These are phyloP conservation scores for Pseudogymnoascus sp. DNA, from an alignment of 2,329 filamentous ascomycete species.

Conservation along the genomic window DNA sequence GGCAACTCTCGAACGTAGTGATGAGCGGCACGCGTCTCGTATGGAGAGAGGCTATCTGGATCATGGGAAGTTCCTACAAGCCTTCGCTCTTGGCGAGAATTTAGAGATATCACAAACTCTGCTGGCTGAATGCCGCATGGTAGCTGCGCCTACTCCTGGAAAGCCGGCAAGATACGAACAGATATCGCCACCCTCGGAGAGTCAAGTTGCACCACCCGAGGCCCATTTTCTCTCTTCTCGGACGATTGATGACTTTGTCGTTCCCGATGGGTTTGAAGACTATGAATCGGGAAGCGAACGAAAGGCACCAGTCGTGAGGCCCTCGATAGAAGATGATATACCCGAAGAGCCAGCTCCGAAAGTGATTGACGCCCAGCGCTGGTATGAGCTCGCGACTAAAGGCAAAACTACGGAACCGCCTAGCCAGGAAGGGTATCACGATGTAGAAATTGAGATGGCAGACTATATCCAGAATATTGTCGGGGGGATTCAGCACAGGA, in stretches of 20 bases:
- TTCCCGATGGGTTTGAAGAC: constrained; percentile 20
- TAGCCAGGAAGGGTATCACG: background rate
- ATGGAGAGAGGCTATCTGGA: background rate
- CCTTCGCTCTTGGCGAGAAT: background rate
- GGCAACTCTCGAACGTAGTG: background rate
- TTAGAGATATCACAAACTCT: background rate
- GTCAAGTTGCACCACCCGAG: background rate
- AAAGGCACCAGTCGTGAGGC: background rate
- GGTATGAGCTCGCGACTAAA: constrained; percentile 1
- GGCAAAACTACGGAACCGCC: background rate
- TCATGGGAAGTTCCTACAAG: background rate
- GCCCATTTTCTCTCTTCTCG: background rate
- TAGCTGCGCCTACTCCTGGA: background rate
- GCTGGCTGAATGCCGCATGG: background rate
- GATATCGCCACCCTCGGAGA: background rate
- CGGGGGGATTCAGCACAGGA: background rate
- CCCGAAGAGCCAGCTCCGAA: background rate
- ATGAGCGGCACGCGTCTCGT: background rate
- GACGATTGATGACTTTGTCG: constrained; percentile 22
- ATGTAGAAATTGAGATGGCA: constrained; percentile 9
- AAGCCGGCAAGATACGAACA: constrained; percentile 1
- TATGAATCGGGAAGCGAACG: background rate
- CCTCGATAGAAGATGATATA: background rate
- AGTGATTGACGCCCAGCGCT: background rate
- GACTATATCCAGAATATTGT: constrained; percentile 2